Base-by-base conservation (phyloP, 2,329 filamentous ascomycete genomes). In the Pseudocercospora ulei region DNA sequence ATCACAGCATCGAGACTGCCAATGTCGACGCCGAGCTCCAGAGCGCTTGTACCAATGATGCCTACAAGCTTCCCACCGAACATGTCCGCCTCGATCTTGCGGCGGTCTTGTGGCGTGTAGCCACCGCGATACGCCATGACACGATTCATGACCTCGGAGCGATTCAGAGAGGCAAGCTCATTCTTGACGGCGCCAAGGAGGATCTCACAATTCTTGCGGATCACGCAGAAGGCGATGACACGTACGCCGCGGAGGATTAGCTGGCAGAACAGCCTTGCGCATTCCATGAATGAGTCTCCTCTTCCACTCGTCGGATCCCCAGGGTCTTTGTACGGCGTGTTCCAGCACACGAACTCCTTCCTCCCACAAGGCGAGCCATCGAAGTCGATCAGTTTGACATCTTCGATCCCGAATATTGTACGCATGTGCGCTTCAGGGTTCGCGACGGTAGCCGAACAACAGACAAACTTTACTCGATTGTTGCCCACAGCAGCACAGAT, bases 321-420 rank as follows among this genome's bases (percentile, higher is more conserved):
- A 0, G 88, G 85, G 51, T 95, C 88, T 58, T 86, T 92, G 61
- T 77, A 94, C 0, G 90, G 90, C 0, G 88, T 95, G 53, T 98
- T 96, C 90, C 90, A 98, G 61, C 87, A 96, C 4, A 98, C 57
- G 41, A 96, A 96, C 55, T 96, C 88, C 58, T 96, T 96, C 13
- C 85, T 72, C 0, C 88, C 85, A 4, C 85, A 85, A 0, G 90
- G 90, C 0, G 87, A 94, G 1, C 90, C 90, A 56, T 98, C 90
- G 54, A 82, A 87, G 55, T 95, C 86, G 1, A 88, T 80, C 28
- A 96, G 62, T 41, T 72, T 76, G 8, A 94, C 83, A 47, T 87
- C 70, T 0, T 86, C 74, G 4, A 94, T 73, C 0, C 88, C 88
- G 50, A 96, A 95, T n/a, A 98, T 82, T 0, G 84, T 84, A 60